Evolutionary conservation across 2,329 filamentous ascomycete species (phyloP).

Genomic region (Thelonectria blattea): DNA sequence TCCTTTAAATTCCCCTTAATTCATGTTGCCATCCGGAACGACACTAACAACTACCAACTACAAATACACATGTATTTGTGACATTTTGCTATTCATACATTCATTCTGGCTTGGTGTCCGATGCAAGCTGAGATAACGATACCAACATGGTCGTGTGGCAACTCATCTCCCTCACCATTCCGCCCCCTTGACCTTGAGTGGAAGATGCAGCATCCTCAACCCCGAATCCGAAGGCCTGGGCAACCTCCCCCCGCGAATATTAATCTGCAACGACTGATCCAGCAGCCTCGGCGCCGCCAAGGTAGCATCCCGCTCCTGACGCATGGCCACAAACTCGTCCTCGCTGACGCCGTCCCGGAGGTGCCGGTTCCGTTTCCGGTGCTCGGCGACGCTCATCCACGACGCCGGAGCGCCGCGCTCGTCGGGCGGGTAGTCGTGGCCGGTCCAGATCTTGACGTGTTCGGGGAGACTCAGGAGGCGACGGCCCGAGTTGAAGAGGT

Average conservation of each 20-base stretch:
- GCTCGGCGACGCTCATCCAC: slow-evolving; percentile 53
- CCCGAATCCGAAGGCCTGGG: slow-evolving; percentile 43
- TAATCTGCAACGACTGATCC: slow-evolving; percentile 59
- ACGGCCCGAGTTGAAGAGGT: slow-evolving; percentile 51
- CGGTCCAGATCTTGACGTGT: slow-evolving; percentile 57
- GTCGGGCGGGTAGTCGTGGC: slow-evolving; percentile 59
- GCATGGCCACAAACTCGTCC: slow-evolving; percentile 52
- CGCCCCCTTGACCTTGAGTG: slow-evolving; percentile 37
- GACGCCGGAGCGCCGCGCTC: slow-evolving; percentile 44
- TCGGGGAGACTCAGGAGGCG: slow-evolving; percentile 50
- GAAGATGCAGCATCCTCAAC: slow-evolving; percentile 45
- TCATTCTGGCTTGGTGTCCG: no score
- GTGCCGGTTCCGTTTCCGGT: slow-evolving; percentile 55
- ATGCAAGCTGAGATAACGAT: no score
- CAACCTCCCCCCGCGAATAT: slow-evolving; percentile 55
- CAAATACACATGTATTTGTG: no score
- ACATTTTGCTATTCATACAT: no score
- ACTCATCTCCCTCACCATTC: background rate
- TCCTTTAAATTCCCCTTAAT: no score
- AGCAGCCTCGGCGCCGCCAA: slow-evolving; percentile 54
- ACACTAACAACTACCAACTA: no score
- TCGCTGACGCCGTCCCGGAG: slow-evolving; percentile 49
- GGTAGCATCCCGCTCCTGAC: slow-evolving; percentile 50
- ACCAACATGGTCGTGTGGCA: no score
- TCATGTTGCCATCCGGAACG: no score